Percentiles rank a stretch among this genome's conserved stretches.
phyloP scores from a whole-genome alignment of 768 basidiomycete species.

The Dictyophora rubrovolvata region DNA sequence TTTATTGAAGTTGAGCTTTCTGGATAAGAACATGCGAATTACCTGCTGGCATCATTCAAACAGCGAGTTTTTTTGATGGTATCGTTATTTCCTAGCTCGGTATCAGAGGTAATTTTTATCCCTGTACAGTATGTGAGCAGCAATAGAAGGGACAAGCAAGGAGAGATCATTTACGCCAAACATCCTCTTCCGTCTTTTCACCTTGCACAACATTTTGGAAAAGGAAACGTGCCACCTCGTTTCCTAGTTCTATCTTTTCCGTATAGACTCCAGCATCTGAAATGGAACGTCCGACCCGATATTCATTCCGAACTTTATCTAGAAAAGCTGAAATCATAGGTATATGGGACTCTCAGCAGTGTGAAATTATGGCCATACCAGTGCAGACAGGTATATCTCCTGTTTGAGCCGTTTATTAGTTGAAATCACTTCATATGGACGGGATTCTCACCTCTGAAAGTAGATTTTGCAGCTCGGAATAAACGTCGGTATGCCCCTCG shows the following conservation, averaged over 20 bases:
- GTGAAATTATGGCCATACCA: slow-evolving; percentile 27
- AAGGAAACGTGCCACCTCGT: slow-evolving; percentile 65
- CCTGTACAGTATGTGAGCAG: slow-evolving; percentile 30
- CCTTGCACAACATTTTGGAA: slow-evolving; percentile 84
- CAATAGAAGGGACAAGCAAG: not conserved
- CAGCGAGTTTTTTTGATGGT: slow-evolving; percentile 52
- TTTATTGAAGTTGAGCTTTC: not conserved
- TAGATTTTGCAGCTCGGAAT: slow-evolving; percentile 52
- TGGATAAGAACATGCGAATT: not conserved
- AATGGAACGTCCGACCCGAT: slow-evolving; percentile 29
- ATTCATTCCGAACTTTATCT: slow-evolving; percentile 54
- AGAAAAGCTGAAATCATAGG: slow-evolving; percentile 48
- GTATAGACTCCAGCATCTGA: slow-evolving; percentile 40
- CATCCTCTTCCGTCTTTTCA: slow-evolving; percentile 32
- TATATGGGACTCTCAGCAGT: slow-evolving; percentile 9
- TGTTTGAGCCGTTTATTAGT: slow-evolving; percentile 16
- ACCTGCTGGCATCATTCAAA: slow-evolving; percentile 3
- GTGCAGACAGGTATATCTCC: slow-evolving; percentile 47
- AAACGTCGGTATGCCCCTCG: slow-evolving; percentile 68
- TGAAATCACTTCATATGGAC: slow-evolving; percentile 13
- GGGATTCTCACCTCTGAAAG: slow-evolving; percentile 47
- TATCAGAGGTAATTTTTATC: slow-evolving; percentile 64
- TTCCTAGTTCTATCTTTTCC: slow-evolving; percentile 46
- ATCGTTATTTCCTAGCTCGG: slow-evolving; percentile 81
- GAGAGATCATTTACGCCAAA: slow-evolving; percentile 42